Base-by-base conservation (phyloP, 495 filamentous ascomycete species). In the Symbiotaphrina buchneri region DNA sequence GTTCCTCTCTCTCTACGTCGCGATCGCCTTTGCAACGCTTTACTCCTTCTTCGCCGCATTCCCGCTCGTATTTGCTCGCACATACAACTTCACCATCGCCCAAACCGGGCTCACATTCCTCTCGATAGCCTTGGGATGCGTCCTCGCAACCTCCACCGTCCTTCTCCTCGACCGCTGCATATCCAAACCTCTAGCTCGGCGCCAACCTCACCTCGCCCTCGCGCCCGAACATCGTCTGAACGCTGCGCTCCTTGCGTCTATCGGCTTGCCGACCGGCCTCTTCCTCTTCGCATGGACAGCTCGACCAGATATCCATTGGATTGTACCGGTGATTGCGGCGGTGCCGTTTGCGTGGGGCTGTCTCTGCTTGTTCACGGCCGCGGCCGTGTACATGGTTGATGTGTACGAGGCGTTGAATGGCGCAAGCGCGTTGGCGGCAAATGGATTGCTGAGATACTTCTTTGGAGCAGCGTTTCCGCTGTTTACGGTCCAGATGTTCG, bases 261-360 rank as follows among this genome's bases (percentile, higher is more conserved):
- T 65, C 29, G 48, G 60, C 2, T 43, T 74, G 28, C 68, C 70
- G 0, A 45, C 62, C 10, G 45, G 51, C 0, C 32, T 63, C 3
- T 54, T 57, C 30, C 61, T 56, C 61, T 64, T 61, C 42, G 57
- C 46, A 0, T 63, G 53, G 54, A 62, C 57, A 0, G 41, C 59
- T 1, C 38, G 40, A 6, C 5, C 11, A 28, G 37, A 38, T 36
- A 31, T 47, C 5, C 46, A 49, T 20, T 58, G 59, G 56, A 51
- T 54, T 6, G 47, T 44, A 15, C 61, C 60, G 0, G 47, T 54
- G 8, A 34, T 59, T 10, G 58, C 68, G 3, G 59, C 67, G 4
- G 47, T 73, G 16, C 54, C 70, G 1, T 78, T 80, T 44, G 70
- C 64, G 0, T 76, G 63, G 59, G 73, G 71, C 2, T 74, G 71